Base-by-base conservation (phyloP, 352 stramenopile genomes). In the Phytophthora megakarya region DNA sequence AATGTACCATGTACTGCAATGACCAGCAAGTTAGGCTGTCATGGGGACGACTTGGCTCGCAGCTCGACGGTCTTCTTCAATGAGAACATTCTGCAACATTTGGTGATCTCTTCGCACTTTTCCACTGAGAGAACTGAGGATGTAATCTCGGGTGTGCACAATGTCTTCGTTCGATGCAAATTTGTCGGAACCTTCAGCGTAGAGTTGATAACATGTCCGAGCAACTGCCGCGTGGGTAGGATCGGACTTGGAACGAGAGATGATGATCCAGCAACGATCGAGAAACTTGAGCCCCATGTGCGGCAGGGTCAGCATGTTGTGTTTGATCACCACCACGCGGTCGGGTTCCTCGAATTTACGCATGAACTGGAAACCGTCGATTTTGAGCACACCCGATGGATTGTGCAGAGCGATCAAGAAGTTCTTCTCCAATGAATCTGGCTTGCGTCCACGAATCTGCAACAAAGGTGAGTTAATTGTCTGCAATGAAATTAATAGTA, bases 241-340 rank as follows among this genome's bases (percentile, higher is more conserved):
- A n/a, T 77, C 65, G 1, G 60, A 63, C n/a, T 61, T 67, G 21
- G 65, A 71, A 3, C 65, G 65, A 1, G 69, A 66, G 19, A 77
- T 71, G 28, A 77, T 70, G 49, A 77, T 71, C 69, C 69, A 77
- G 39, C 60, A 74, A 28, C 69, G 61, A 9, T 74, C 66, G 9
- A 22, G 61, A 25, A 74, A 74, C n/a, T 53, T 55, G 28, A 74
- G 66, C 7, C 66, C 66, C 54, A 71, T 71, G 54, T 65, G 56
- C 1, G 66, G 50, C 8, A 71, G 49, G 11, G 56, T 67, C 43
- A 74, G 32, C 21, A 67, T 62, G 43, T 71, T 74, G 43, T 65
- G 50, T 45, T 71, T 70, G 44, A 74, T 61, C 32, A 74, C 46
- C 43, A 74, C 61, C 8, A 74, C 61, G 33, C 66, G 66, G 54